Base-by-base conservation (phyloP, 352 stramenopile genomes). In the Globisporangium spiculum region DNA sequence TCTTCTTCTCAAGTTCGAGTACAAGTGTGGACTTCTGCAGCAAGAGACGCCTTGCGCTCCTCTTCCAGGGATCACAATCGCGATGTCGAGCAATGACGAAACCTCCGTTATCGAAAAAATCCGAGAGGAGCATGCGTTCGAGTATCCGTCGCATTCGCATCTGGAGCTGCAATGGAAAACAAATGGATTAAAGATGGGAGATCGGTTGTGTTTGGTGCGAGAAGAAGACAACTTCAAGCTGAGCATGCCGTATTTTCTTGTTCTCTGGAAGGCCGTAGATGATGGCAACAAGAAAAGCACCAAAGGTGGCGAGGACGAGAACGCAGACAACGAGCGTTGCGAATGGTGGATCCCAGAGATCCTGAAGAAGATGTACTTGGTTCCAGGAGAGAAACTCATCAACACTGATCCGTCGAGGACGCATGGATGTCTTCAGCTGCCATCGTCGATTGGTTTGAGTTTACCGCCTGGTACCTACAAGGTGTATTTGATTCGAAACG, bases 401-500 rank as follows among this genome's bases (percentile, higher is more conserved):
- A 34, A 7, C 0, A 86, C 76, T 1, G 65, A 77, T 26, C 27
- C 53, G 2, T 74, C 66, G 0, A 74, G 73, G 34, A 61, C 18
- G 20, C 58, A 63, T 30, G 74, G 74, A 20, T 60, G 27, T 24
- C 10, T 76, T 4, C 70, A 72, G 2, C 69, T 87, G 18, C 79
- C 79, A 9, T 87, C 77, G 0, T 80, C 79, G 7, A 68, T 80
- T 8, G 73, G 73, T 14, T 59, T 87, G 58, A 84, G 79, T 71
- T 57, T 87, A 8, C 79, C 79, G 0, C 79, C 79, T 5, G 79
- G 79, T 1, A 63, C 70, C 3, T 87, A 87, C 68, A 72, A 67
- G 46, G 22, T 87, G 20, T 87, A 82, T 22, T 65, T 87, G 34
- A 52, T 87, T 36, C 73, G 79, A 65, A 84, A 87, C 32, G 71